Base-by-base conservation (phyloP, 495 filamentous ascomycete species). In the Jackrogersella minutella region DNA sequence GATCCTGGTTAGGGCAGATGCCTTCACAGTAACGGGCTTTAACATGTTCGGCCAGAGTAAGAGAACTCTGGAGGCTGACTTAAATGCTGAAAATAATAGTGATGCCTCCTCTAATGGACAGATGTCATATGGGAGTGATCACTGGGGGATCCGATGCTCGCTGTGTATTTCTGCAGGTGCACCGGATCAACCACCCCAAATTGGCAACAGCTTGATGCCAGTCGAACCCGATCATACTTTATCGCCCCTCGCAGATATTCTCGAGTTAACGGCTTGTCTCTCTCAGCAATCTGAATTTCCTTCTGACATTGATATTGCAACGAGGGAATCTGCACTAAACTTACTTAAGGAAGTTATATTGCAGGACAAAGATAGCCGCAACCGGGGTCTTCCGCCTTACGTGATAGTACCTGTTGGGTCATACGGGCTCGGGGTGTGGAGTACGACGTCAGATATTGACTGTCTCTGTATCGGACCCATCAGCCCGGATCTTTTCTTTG, bases 381-480 rank as follows among this genome's bases (percentile, higher is more conserved):
- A 39, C 17, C 74, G 44, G 7, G 70, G 64, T 11, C 70, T 74
- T 1, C 66, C 80, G 17, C 56, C 76, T 2, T 75, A 86, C 22
- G 71, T 85, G 11, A 49, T 88, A 7, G 74, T 79, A 10, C 82
- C 86, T 2, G 83, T 87, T n/a, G 86, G 86, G 0, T 87, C 85
- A 21, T 87, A 86, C 64, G 79, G 78, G n/a, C 76, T 88, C 22
- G 83, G 78, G 3, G 81, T 87, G 22, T 87, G 84, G 79, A 81
- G 82, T 14, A 39, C 76, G 8, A 41, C 74, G 6, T 88, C 86
- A 1, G 85, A 87, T 64, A 80, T 88, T 1, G 84, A 89, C 68
- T 83, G 85, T 60, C 73, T 88, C 17, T 84, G 78, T 63, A 81
- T 88, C 55, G 85, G 86, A 8, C 81, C 80, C 11, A 82, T 87